Evolutionary conservation across 768 basidiomycete genomes (phyloP), one percentile per base, ranked within the genome.

Genomic region (Tulasnella calospora): DNA sequence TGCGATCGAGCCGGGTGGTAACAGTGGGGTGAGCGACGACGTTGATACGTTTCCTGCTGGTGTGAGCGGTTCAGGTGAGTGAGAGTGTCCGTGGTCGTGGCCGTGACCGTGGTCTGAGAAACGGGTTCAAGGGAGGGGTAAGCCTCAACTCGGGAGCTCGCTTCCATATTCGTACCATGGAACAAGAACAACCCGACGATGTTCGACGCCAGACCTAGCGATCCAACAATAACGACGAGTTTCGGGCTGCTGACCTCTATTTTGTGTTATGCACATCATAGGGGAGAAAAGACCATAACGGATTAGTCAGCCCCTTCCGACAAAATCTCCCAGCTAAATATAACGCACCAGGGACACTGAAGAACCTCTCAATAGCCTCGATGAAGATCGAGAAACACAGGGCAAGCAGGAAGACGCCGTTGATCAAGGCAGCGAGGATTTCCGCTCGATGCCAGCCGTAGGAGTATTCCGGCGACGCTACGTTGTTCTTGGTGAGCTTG

Each of bases 391-490:
- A 95, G 85, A 99, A 96, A 85, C 98, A 99, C 0, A 99, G 89
- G 0, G 98, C 98, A 57, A 98, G 88, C 8, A 99, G 89, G 86
- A 99, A 99, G 77, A 99, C 95, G 74, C 98, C 98, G 82, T 99
- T 99, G 81, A 99, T 86, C 69, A 99, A 88, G 0, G 98, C 98
- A 30, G 96, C 96, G 9, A 98, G 89, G 80, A 98, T 96, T 83
- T 98, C 96, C 23, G 98, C 98, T 80, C 98, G 89, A 84, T 99
- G 96, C 97, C 96, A 99, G n/a, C 96, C 97, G 83, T 99, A 99
- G 35, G 97, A 95, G 84, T 98, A 98, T 73, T 91, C 89, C 38
- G 92, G 10, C 84, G 92, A 89, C 41, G 85, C 86, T 38, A 89
- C 85, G 40, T 86, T 88, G 77, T 87, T 87, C 46, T 87, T 87